Conservation (phyloP, 495 filamentous ascomycete species). For the Aspergillus sclerotioniger region DNA sequence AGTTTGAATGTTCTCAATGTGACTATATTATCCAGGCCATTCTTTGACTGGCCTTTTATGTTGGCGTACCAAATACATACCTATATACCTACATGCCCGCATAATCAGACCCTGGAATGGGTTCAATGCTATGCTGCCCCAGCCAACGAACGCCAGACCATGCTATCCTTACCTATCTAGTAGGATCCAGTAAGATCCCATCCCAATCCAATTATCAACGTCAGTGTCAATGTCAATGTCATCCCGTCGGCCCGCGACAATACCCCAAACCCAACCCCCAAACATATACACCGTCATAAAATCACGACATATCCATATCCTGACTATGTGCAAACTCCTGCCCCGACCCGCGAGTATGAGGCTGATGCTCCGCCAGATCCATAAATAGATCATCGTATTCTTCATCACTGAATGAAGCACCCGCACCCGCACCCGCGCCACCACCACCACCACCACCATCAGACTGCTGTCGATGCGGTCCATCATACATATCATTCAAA, state of each 20-base stretch:
- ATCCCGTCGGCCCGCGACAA: background rate
- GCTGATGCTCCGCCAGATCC: conserved; percentile 27
- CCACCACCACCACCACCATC: background rate
- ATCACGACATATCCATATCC: conserved; percentile 44
- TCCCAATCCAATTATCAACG: background rate
- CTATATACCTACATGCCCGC: background rate
- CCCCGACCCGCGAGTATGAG: background rate
- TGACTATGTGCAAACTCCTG: conserved; percentile 13
- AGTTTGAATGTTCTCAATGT: no score
- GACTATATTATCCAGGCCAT: no score
- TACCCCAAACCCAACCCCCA: background rate
- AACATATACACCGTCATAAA: background rate
- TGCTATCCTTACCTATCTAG: no score
- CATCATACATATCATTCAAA: background rate
- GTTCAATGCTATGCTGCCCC: no score
- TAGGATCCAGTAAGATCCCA: background rate
- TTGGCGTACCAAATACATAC: no score
- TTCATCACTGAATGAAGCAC: conserved; percentile 50
- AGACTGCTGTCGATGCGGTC: background rate
- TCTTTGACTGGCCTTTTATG: no score
- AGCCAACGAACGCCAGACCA: conserved; percentile 7
- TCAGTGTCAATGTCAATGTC: background rate
- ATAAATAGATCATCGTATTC: conserved; percentile 56
- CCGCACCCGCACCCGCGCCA: conserved; percentile 15
- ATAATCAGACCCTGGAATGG: background rate